Base-by-base conservation (phyloP, 345 rosid species). In the Ailanthus altissimus region DNA sequence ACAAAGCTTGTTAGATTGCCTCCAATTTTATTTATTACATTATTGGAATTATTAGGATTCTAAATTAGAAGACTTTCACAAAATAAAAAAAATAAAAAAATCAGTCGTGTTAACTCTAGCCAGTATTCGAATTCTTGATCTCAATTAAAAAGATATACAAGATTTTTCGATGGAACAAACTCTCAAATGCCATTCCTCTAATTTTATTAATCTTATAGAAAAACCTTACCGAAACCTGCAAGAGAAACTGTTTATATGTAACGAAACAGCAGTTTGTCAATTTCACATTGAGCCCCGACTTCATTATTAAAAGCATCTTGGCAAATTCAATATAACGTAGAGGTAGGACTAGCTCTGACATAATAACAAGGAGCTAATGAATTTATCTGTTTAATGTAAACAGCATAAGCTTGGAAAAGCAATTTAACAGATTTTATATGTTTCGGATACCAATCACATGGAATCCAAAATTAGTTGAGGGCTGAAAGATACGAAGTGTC, bases 201-300 rank as follows among this genome's bases (percentile, higher is more conserved):
- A 45, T 58, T 45, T 67, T 23, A 26, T 14, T 49, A n/a, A 59
- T 43, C 54, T 59, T 69, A 51, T 38, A 1, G 2, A 42, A 49
- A 32, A 32, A 32, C 38, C 38, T 32, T 1, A 32, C 15, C 25
- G 42, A 20, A 18, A 59, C 23, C 76, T 45, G 57, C 45, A 18
- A 45, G 20, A 45, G 51, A 59, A 71, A 47, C 40, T 43, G 26
- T n/a, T n/a, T n/a, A n/a, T 69, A 69, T 58, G 18, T 73, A 23
- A 5, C 4, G 46, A 71, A 16, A 42, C 40, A 58, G 43, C 38
- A 45, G 4, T 20, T 45, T 72, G 9, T 15, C 40, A 4, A 28
- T 50, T 72, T 23, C 42, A 45, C 13, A 72, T 8, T 21, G 0
- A 2, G n/a, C 54, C 36, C 59, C 10, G 23, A 6, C 18, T 18